Conservation (phyloP, 495 filamentous ascomycete species). For the Achaetomiella virescens region DNA sequence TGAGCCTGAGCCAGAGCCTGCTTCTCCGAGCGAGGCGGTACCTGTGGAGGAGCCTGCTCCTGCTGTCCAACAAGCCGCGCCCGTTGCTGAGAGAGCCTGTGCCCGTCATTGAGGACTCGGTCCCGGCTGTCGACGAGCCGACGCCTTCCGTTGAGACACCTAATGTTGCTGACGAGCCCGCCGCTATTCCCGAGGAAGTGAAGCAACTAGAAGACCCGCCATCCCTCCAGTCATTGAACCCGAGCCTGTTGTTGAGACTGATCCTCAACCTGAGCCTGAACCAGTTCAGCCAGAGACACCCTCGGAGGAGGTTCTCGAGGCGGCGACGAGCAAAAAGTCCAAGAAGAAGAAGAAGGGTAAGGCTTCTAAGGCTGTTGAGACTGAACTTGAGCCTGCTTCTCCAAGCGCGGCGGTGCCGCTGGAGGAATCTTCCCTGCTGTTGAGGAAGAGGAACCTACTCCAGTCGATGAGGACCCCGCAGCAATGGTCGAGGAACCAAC, state of each 20-base stretch:
- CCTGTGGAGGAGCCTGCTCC: slow-evolving; percentile 3
- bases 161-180: neutral
- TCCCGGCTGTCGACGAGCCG: neutral
- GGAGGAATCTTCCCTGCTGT: neutral
- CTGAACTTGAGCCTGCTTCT: too few relatives aligned
- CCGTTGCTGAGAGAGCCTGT: neutral
- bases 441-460: neutral
- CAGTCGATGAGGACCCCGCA: neutral
- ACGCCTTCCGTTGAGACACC: neutral
- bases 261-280: neutral
- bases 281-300: too few relatives aligned
- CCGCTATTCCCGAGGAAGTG: neutral
- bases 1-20: neutral
- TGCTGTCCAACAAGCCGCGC: neutral
- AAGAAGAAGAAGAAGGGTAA: too few relatives aligned
- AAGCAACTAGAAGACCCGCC: neutral
- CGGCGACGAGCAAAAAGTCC: too few relatives aligned
- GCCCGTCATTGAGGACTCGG: neutral
- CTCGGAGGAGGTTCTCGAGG: too few relatives aligned
- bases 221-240: neutral
- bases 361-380: too few relatives aligned
- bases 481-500: neutral
- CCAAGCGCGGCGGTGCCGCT: too few relatives aligned
- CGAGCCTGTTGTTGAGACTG: neutral
- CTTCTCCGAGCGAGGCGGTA: neutral